A percentile compares a stretch with the other conserved stretches of the same genome.
Conservation (phyloP, 768 basidiomycete genomes). For the Aureoboletus auriporus region DNA sequence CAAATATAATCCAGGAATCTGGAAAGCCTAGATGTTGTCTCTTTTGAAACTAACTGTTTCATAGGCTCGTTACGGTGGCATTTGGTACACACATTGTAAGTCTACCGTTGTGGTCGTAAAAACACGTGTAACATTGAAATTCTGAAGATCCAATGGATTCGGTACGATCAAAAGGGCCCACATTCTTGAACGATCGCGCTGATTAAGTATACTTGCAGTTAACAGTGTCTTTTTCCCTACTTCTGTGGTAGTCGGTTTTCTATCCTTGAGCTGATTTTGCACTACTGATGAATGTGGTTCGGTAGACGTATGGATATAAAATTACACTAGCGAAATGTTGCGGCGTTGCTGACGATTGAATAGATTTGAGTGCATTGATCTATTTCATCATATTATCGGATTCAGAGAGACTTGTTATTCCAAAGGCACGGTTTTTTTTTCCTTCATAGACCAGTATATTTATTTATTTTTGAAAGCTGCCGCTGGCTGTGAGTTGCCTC, state of each 20-base stretch:
- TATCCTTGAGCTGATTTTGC: not conserved
- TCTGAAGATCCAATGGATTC: not conserved
- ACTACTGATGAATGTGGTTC: not conserved
- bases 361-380: too few relatives aligned
- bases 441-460: too few relatives aligned
- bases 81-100: too few relatives aligned
- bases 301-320: not conserved
- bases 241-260: not conserved
- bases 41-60: not conserved
- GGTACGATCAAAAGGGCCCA: not conserved
- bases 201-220: not conserved
- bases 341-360: not conserved
- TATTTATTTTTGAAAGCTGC: not conserved
- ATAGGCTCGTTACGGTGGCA: not conserved
- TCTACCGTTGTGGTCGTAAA: too few relatives aligned
- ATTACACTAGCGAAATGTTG: too few relatives aligned
- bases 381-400: too few relatives aligned
- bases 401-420: too few relatives aligned
- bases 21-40: not conserved
- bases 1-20: too few relatives aligned
- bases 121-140: too few relatives aligned
- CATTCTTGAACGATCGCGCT: too few relatives aligned
- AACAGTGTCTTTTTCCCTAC: not conserved
- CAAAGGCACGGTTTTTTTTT: too few relatives aligned
- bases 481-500: not conserved